A percentile compares a stretch with the other conserved stretches of the same genome.
Evolutionary conservation across 176 grass and related monocot species (phyloP).

Genomic region (Musa troglodytarum): DNA sequence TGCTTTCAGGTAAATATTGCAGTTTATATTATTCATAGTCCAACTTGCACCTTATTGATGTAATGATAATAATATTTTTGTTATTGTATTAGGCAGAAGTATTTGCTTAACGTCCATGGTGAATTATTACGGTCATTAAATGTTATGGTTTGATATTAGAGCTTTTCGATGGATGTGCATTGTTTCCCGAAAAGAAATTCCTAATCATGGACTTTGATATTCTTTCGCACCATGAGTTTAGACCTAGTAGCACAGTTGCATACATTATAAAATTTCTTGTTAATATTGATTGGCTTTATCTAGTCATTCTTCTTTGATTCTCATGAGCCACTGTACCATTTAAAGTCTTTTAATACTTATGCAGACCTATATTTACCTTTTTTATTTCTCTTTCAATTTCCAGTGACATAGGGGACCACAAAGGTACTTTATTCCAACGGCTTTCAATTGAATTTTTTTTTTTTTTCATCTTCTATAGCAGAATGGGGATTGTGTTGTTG

Average conservation of each 20-base stretch:
- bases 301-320: not conserved
- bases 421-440: too few species aligned
- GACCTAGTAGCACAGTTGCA: too few species aligned
- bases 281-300: not conserved
- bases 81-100: not conserved
- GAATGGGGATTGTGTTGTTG: not conserved
- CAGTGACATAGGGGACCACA: too few species aligned
- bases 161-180: too few species aligned
- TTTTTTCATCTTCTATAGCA: not conserved
- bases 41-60: not conserved
- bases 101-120: not conserved
- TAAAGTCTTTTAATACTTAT: too few species aligned
- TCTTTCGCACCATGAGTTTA: too few species aligned
- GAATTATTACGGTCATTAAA: too few species aligned
- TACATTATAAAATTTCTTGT: not conserved
- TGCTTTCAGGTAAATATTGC: conserved; percentile 40
- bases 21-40: not conserved
- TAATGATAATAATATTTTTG: not conserved
- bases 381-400: too few species aligned
- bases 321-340: not conserved
- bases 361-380: too few species aligned
- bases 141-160: too few species aligned
- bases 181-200: too few species aligned
- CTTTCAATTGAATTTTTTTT: not conserved
- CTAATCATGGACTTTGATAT: too few species aligned